phyloP scores from a whole-genome alignment of 2,329 filamentous ascomycete genomes.

The Hortaea werneckii region DNA sequence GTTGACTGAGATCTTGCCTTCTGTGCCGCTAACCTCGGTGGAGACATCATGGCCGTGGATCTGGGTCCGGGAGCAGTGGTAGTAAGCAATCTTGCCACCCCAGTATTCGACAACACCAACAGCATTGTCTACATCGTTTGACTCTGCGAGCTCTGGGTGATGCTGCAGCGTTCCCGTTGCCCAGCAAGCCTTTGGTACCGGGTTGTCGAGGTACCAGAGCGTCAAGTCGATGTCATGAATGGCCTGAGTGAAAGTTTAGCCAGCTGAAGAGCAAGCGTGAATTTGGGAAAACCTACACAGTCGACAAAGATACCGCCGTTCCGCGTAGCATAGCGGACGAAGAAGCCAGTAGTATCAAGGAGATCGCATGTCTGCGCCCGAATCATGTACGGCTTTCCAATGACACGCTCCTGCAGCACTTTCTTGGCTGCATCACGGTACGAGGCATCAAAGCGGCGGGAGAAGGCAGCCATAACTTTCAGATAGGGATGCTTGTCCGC shows the following conservation, averaged over 20 bases:
- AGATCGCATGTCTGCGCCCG: conserved; percentile 36
- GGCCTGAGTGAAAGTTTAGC: conserved; percentile 9
- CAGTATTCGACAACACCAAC: conserved; percentile 37
- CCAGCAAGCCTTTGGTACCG: conserved; percentile 26
- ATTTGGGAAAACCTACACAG: conserved; percentile 16
- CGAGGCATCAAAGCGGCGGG: conserved; percentile 35
- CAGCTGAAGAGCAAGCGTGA: too few species aligned
- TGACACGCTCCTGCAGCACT: conserved; percentile 26
- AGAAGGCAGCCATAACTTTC: conserved; percentile 38
- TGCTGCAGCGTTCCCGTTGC: conserved; percentile 17
- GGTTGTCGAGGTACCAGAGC: conserved; percentile 31
- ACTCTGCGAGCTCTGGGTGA: conserved; percentile 29
- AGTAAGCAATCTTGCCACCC: conserved; percentile 35
- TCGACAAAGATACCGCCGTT: conserved; percentile 38
- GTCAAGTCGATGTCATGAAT: conserved; percentile 38
- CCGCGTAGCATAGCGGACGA: conserved; percentile 31
- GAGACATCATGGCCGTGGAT: conserved; percentile 34
- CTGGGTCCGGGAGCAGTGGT: conserved; percentile 34
- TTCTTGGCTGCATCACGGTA: conserved; percentile 29
- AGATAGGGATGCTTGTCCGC: conserved; percentile 28
- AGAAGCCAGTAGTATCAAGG: conserved; percentile 30
- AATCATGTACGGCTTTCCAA: conserved; percentile 32
- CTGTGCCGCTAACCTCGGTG: conserved; percentile 35
- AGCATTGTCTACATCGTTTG: conserved; percentile 35
- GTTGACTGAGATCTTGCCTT: conserved; percentile 30